phyloP scores from a whole-genome alignment of 2,329 filamentous ascomycete genomes.

The Orbilia oligospora region DNA sequence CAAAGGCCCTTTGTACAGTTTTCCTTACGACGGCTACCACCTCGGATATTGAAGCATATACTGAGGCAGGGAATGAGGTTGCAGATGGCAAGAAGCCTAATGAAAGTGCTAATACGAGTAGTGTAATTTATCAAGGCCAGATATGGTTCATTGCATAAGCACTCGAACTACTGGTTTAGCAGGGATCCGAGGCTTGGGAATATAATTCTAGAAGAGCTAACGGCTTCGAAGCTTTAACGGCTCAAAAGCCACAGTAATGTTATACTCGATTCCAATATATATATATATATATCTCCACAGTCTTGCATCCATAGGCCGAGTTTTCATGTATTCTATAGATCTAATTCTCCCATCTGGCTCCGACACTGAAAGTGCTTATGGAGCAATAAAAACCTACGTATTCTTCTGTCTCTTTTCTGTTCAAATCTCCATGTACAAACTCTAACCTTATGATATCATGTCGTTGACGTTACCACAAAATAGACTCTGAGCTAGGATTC shows the following conservation, averaged over 20 bases:
- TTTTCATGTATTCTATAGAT: background rate
- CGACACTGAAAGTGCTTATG: background rate
- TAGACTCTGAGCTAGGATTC: background rate
- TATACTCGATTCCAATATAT: background rate
- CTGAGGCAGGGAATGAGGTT: slow-evolving; percentile 30
- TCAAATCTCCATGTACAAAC: background rate
- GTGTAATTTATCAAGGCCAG: slow-evolving; percentile 24
- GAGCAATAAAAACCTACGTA: background rate
- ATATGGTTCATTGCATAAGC: slow-evolving; percentile 45
- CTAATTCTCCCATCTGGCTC: background rate
- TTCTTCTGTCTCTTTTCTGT: background rate
- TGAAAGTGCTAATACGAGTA: slow-evolving; percentile 37
- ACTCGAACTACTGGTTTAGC: background rate
- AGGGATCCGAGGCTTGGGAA: too few species aligned
- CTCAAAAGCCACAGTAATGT: background rate
- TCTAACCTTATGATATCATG: background rate
- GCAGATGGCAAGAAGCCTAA: slow-evolving; percentile 43
- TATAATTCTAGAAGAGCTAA: background rate
- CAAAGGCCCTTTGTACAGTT: slow-evolving; percentile 36
- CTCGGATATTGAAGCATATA: slow-evolving; percentile 27
- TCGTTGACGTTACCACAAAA: background rate
- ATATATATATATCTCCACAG: background rate
- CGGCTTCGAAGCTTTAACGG: background rate
- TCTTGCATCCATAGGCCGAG: background rate
- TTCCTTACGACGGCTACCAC: slow-evolving; percentile 19